Conservation (phyloP, 371 early-diverging fungal species). For the Lichtheimia corymbifera region DNA sequence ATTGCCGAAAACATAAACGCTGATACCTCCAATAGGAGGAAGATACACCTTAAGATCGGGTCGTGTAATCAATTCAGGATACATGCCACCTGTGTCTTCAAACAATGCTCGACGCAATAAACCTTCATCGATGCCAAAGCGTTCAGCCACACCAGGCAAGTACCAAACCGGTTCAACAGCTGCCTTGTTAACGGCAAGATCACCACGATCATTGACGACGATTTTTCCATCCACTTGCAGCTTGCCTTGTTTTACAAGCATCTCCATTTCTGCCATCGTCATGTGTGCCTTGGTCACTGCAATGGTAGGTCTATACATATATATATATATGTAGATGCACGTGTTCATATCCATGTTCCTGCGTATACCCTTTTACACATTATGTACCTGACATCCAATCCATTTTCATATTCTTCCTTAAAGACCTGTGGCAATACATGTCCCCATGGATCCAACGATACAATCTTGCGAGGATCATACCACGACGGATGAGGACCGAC, state of each 20-base stretch:
- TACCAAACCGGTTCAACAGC: slow-evolving; percentile 98
- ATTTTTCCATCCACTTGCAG: slow-evolving; percentile 82
- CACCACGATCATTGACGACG: slow-evolving; percentile 77
- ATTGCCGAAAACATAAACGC: slow-evolving; percentile 93
- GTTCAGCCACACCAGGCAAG: slow-evolving; percentile 89
- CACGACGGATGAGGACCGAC: slow-evolving; percentile 87
- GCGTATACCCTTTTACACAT: no score
- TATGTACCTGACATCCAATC: slow-evolving; percentile 82
- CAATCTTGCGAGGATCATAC: slow-evolving; percentile 89
- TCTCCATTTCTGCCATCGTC: slow-evolving; percentile 90
- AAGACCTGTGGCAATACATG: slow-evolving; percentile 73
- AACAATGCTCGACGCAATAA: slow-evolving; percentile 85
- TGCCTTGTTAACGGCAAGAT: slow-evolving; percentile 90
- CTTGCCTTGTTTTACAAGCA: slow-evolving; percentile 62
- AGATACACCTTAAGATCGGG: slow-evolving; percentile 93
- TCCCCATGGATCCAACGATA: slow-evolving; percentile 94
- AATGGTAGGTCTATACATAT: slow-evolving; percentile 72
- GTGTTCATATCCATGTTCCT: not conserved
- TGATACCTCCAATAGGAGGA: slow-evolving; percentile 94
- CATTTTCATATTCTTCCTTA: slow-evolving; percentile 64
- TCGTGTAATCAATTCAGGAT: slow-evolving; percentile 93
- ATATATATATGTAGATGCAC: slow-evolving; percentile 14
- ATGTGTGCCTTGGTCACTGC: slow-evolving; percentile 95
- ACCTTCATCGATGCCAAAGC: slow-evolving; percentile 88
- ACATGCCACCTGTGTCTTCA: slow-evolving; percentile 89